Conservation (phyloP, 176 grass and related monocot species). For the Olyra latifolia region DNA sequence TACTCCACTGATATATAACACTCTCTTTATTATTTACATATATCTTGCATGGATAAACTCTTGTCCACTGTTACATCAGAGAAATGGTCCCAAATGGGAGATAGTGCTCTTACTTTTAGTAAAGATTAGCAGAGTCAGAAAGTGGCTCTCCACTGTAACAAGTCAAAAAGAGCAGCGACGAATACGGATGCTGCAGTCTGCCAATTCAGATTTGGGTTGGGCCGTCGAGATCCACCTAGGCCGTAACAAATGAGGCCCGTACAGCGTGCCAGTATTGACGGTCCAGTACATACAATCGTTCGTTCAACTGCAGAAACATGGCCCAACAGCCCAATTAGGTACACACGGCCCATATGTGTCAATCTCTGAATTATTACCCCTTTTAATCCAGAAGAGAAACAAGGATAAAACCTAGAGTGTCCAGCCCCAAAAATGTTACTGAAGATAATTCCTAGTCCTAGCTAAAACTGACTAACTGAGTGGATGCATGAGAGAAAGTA, state of each 20-base stretch:
- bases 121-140: conserved; percentile 42
- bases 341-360: not conserved
- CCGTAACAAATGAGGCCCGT: not conserved
- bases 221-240: not conserved
- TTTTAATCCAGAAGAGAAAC: not conserved
- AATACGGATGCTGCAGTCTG: not conserved
- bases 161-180: conserved; percentile 32
- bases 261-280: not conserved
- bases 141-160: conserved; percentile 31
- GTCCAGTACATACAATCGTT: not conserved
- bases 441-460: not conserved
- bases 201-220: not conserved
- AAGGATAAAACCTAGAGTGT: not conserved
- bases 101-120: conserved; percentile 40
- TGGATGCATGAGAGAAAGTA: no score
- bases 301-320: not conserved
- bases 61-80: not conserved
- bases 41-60: not conserved
- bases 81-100: conserved; percentile 16
- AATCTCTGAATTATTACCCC: not conserved
- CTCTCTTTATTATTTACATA: not conserved
- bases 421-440: not conserved
- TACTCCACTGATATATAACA: not conserved
- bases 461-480: no score
- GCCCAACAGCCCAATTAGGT: not conserved